phyloP scores from a whole-genome alignment of 1,284 basidiomycete genomes.

The Cutaneotrichosporon mucoides region DNA sequence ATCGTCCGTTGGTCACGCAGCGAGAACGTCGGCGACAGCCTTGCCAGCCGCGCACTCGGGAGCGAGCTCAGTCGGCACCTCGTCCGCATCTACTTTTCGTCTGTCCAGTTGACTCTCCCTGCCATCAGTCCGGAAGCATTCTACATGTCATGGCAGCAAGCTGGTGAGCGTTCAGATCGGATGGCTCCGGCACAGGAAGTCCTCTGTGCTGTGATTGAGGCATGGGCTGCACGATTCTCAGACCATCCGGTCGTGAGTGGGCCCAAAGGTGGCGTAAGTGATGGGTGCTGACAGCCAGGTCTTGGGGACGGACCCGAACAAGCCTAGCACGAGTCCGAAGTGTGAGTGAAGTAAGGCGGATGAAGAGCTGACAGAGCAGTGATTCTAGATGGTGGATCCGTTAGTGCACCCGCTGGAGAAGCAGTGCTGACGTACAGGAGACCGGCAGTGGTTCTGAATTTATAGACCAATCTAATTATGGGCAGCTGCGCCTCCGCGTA shows the following conservation, averaged over 20 bases:
- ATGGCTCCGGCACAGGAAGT: conserved; percentile 35
- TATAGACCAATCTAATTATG: conserved; percentile 32
- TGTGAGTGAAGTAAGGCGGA: not conserved
- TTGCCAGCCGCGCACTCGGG: conserved; percentile 36
- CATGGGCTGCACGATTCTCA: conserved; percentile 41
- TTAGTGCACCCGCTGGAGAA: conserved; percentile 7
- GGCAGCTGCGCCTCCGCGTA: conserved; percentile 22
- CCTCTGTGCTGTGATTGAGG: conserved; percentile 39
- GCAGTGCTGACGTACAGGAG: not conserved
- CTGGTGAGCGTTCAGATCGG: conserved; percentile 33
- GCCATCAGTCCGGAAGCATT: conserved; percentile 37
- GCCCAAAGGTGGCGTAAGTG: no score
- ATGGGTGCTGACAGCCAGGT: conserved; percentile 15
- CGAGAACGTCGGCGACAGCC: conserved; percentile 25
- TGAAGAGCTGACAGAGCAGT: conserved; percentile 17
- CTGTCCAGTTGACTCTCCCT: conserved; percentile 35
- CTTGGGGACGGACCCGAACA: conserved; percentile 21
- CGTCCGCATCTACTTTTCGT: conserved; percentile 33
- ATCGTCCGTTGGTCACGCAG: conserved; percentile 24
- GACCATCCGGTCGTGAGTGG: conserved; percentile 35
- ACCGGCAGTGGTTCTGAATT: not conserved
- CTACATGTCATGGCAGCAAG: conserved; percentile 34
- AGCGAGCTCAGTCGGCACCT: conserved; percentile 32
- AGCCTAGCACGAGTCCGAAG: conserved; percentile 8
- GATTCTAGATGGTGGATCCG: conserved; percentile 24